Evolutionary conservation across 192 early-diverging fungal species (phyloP).

Genomic region (Spinellus fusiger): DNA sequence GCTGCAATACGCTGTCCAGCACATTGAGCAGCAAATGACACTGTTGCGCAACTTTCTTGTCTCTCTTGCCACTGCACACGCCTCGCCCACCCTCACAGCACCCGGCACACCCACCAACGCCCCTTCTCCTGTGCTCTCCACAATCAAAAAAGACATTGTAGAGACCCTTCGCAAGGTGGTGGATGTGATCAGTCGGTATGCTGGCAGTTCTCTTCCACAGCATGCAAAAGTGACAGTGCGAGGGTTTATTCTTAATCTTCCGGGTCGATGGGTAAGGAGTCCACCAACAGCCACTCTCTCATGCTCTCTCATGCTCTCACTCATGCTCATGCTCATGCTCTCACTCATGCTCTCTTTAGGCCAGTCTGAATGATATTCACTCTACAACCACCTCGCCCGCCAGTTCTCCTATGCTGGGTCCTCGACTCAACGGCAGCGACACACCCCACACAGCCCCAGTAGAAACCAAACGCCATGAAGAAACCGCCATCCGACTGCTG

Average conservation of each 20-base stretch:
- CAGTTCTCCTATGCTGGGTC: conserved; percentile 19
- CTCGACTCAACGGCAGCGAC: neutral
- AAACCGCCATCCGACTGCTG: conserved; percentile 57
- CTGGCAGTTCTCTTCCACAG: conserved; percentile 76
- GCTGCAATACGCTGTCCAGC: conserved; percentile 77
- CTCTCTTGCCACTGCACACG: conserved; percentile 18
- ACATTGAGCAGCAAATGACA: conserved; percentile 64
- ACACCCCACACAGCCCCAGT: neutral
- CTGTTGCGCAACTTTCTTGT: conserved; percentile 52
- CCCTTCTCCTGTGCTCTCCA: conserved; percentile 21
- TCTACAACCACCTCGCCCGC: conserved; percentile 27
- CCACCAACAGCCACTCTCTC: no score
- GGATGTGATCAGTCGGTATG: conserved; percentile 80
- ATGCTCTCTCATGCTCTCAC: neutral
- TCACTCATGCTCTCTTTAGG: conserved; percentile 10
- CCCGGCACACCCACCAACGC: conserved; percentile 3
- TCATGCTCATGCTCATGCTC: neutral
- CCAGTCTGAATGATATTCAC: conserved; percentile 31
- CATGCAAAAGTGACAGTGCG: conserved; percentile 73
- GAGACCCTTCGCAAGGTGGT: conserved; percentile 84
- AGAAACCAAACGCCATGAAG: conserved; percentile 22
- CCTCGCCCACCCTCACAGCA: neutral
- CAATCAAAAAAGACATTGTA: conserved; percentile 70
- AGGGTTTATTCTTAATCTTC: conserved; percentile 77
- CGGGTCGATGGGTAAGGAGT: conserved; percentile 70